Percentiles rank a stretch among this genome's conserved stretches.
Evolutionary conservation across 148 eudicot genomes (phyloP).

Genomic region (Spergularia marina): DNA sequence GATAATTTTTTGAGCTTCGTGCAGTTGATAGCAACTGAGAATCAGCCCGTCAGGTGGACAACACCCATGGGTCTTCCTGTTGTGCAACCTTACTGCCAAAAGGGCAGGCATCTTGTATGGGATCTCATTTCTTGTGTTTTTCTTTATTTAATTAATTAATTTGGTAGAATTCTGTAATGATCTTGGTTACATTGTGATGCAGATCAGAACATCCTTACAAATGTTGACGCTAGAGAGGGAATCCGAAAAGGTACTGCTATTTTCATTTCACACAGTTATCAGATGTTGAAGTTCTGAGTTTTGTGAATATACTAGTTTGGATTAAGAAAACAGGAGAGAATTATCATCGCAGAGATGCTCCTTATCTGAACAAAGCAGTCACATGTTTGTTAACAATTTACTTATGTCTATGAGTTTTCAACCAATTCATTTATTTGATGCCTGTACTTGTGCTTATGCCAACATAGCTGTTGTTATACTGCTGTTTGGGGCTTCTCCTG

Average conservation of each 20-base stretch:
- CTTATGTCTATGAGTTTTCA: not conserved
- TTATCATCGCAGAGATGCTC: no score
- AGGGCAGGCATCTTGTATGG: slow-evolving; percentile 60
- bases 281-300: not conserved
- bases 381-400: not conserved
- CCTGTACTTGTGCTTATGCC: not conserved
- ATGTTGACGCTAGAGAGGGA: slow-evolving; percentile 77
- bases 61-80: slow-evolving; percentile 99
- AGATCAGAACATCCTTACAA: slow-evolving; percentile 93
- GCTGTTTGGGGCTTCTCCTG: not conserved
- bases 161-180: not conserved
- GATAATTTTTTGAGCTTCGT: not conserved
- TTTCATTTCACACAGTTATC: not conserved
- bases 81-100: slow-evolving; percentile 85
- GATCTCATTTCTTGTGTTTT: not conserved
- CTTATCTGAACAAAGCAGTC: no score
- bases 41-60: slow-evolving; percentile 83
- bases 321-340: no score
- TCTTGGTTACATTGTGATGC: slow-evolving; percentile 25
- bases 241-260: slow-evolving; percentile 63
- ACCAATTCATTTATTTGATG: not conserved
- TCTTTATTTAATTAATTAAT: not conserved
- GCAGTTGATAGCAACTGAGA: slow-evolving; percentile 89
- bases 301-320: no score
- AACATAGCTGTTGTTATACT: not conserved